A percentile compares a stretch with the other conserved stretches of the same genome.
Conservation (phyloP, 2,329 filamentous ascomycete species). For the Ascochyta koolunga region DNA sequence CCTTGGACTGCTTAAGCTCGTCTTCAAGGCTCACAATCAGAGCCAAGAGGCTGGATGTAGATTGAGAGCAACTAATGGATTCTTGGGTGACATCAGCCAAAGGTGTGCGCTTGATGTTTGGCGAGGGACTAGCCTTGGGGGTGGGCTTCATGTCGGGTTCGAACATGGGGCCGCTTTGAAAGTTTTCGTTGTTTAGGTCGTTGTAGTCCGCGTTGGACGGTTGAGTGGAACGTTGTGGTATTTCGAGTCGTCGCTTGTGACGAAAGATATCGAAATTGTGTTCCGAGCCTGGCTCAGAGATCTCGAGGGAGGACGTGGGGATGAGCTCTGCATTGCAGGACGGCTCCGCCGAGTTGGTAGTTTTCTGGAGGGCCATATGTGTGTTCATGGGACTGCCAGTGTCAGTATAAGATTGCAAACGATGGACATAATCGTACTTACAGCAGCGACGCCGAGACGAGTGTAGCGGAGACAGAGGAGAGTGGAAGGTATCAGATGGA, state of each 20-base stretch:
- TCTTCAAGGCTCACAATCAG: constrained; percentile 1
- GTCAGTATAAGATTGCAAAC: neutral
- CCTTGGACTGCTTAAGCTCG: neutral
- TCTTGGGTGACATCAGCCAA: neutral
- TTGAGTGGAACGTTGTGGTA: neutral
- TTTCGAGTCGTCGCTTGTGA: neutral
- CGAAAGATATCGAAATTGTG: constrained; percentile 3
- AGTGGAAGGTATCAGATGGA: neutral
- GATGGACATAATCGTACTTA: neutral
- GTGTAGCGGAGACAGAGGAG: neutral
- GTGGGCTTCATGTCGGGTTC: neutral
- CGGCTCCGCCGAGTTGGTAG: neutral
- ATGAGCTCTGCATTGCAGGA: neutral
- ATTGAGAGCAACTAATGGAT: neutral
- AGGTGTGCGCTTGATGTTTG: neutral
- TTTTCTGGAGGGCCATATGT: neutral
- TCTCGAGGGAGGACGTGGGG: neutral
- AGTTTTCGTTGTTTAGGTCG: constrained; percentile 1
- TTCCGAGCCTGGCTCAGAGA: neutral
- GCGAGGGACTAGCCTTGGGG: neutral
- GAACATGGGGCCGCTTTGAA: neutral
- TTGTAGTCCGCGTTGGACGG: neutral
- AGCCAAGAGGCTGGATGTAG: constrained; percentile 1
- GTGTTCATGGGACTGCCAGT: neutral
- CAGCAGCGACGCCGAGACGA: neutral